Conservation (phyloP, 768 basidiomycete species). For the Pulveroboletus sp. region DNA sequence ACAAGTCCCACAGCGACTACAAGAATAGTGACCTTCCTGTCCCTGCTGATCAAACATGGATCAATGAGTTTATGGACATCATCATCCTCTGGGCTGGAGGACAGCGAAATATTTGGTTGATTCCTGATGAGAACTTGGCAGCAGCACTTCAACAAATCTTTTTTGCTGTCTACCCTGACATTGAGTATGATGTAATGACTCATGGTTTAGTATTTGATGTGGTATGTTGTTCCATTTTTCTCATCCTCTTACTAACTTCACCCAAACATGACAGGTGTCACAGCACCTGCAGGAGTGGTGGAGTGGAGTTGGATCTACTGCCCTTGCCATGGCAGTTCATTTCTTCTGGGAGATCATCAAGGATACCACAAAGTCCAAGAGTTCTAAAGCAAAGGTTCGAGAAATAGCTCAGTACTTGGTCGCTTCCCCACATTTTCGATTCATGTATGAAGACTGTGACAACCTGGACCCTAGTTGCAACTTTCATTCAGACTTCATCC, state of each 20-base stretch:
- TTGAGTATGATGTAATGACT: not conserved
- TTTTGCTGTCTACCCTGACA: not conserved
- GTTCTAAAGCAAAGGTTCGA: not conserved
- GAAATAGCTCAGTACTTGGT: not conserved
- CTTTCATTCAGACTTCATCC: not conserved
- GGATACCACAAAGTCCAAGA: not conserved
- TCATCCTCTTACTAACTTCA: not conserved
- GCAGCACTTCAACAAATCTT: constrained; percentile 3
- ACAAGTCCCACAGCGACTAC: not conserved
- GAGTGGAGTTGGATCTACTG: constrained; percentile 1
- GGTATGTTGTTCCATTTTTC: not conserved
- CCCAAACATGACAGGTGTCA: constrained; percentile 1
- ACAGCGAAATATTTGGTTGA: not conserved
- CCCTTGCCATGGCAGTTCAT: not conserved
- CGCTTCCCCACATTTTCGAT: not conserved
- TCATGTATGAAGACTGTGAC: constrained; percentile 2
- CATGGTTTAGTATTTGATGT: not conserved
- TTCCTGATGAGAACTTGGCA: not conserved
- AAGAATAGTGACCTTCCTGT: constrained; percentile 1
- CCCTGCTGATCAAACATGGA: not conserved
- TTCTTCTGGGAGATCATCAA: constrained; percentile 2
- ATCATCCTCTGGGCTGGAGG: constrained; percentile 2
- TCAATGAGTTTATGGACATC: not conserved
- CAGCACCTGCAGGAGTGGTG: constrained; percentile 2
- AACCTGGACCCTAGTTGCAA: not conserved